Conservation (phyloP, 2,329 filamentous ascomycete species). For the Incumbomyces lentus region DNA sequence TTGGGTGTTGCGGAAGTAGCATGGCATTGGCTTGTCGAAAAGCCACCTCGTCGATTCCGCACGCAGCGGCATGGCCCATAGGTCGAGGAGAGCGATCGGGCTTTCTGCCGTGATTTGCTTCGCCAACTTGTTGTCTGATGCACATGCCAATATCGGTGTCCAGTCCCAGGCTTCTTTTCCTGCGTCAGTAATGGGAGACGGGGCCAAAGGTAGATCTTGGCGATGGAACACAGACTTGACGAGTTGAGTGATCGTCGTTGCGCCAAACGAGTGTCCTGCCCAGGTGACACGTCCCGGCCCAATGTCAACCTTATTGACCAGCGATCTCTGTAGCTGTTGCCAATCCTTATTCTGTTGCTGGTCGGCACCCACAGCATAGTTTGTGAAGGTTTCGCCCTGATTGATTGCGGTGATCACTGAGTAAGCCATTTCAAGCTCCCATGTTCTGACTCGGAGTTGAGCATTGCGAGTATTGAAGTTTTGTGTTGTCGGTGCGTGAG, state of each 20-base stretch:
- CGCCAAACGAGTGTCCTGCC: constrained; percentile 73
- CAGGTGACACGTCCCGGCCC: constrained; percentile 65
- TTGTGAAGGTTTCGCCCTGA: constrained; percentile 36
- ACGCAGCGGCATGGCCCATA: constrained; percentile 67
- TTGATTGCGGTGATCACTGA: constrained; percentile 60
- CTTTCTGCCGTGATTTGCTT: constrained; percentile 58
- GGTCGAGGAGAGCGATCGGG: constrained; percentile 61
- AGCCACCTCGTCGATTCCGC: constrained; percentile 53
- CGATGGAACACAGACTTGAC: constrained; percentile 65
- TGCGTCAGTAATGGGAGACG: constrained; percentile 12
- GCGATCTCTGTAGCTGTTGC: constrained; percentile 23
- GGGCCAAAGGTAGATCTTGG: constrained; percentile 24
- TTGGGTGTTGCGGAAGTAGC: constrained; percentile 42
- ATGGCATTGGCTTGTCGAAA: constrained; percentile 62
- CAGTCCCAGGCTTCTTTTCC: constrained; percentile 12
- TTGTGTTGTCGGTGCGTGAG: constrained; percentile 55
- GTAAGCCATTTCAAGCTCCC: constrained; percentile 65
- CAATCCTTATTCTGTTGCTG: neutral
- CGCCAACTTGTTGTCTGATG: constrained; percentile 44
- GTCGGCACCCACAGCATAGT: constrained; percentile 24
- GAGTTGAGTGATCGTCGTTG: constrained; percentile 62
- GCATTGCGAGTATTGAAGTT: constrained; percentile 57
- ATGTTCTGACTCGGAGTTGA: constrained; percentile 64
- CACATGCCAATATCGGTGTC: constrained; percentile 54
- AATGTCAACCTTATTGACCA: constrained; percentile 54